Conservation (phyloP, 2,329 filamentous ascomycete species). For the Lecanicillium sp. region DNA sequence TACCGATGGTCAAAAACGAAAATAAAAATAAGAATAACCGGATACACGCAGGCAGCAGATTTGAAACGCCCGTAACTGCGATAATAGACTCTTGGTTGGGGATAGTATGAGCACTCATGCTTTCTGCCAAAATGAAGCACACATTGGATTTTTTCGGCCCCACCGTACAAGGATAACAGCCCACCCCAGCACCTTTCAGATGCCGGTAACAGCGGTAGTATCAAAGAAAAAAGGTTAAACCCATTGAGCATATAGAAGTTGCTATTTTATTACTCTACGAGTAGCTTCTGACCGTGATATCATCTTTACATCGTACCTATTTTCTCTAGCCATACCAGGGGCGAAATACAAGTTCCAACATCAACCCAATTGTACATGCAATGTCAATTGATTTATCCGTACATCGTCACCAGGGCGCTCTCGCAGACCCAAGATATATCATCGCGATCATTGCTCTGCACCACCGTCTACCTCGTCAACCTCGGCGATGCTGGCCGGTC, state of each 20-base stretch:
- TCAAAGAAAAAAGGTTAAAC: too few species aligned
- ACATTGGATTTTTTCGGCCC: too few species aligned
- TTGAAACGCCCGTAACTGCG: too few species aligned
- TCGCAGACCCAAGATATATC: not conserved
- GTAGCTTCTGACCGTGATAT: not conserved
- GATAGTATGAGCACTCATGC: too few species aligned
- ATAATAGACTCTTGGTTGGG: too few species aligned
- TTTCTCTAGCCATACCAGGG: constrained; percentile 11
- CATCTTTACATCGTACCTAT: constrained; percentile 1
- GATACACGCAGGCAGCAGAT: too few species aligned
- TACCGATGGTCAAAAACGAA: not conserved
- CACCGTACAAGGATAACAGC: too few species aligned
- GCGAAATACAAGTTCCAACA: constrained; percentile 11
- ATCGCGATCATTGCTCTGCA: constrained; percentile 18
- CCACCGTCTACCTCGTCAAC: constrained; percentile 41
- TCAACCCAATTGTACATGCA: constrained; percentile 13
- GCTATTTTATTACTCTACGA: not conserved
- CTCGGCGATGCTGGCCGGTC: constrained; percentile 44
- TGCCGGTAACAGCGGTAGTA: too few species aligned
- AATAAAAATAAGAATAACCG: not conserved
- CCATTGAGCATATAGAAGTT: not conserved
- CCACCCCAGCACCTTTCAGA: too few species aligned
- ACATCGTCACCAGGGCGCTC: constrained; percentile 3
- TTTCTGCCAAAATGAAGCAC: too few species aligned
- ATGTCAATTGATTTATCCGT: constrained; percentile 8